Base-by-base conservation (phyloP, 2,329 filamentous ascomycete genomes). In the Nannizziopsis barbatae region DNA sequence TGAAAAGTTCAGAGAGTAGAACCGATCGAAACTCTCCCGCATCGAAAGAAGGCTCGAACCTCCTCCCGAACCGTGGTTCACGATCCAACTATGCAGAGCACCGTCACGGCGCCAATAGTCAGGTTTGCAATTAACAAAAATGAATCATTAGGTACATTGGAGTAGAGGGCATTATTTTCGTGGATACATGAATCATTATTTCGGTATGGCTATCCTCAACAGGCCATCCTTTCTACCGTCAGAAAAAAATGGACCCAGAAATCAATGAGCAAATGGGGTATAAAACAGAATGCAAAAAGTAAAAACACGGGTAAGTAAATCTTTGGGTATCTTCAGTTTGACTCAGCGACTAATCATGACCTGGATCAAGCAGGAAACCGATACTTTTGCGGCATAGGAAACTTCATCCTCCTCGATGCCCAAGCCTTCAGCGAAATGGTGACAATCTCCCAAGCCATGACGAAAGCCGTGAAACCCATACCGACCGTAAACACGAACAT, bases 401-500 rank as follows among this genome's bases (percentile, higher is more conserved):
- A 57, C 38, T 57, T 54, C 50, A 72, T 65, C 50, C 63, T 70
- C 58, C 68, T 70, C 12, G 78, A 66, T 3, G 86, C 87, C 87
- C 87, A 94, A 20, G 88, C 89, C 67, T 95, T 95, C 62, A 95
- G 68, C 20, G 87, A 83, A 51, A 95, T 77, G 9, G 84, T 71
- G 22, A 88, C 60, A 15, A 93, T 76, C 47, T 84, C 76, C 81
- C 86, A 95, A 0, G 88, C 81, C 84, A 95, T 90, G 45, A 94
- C 66, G 44, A 95, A 73, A 1, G 82, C 83, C 1, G 87, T 85
- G 5, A 93, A 63, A 1, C 89, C 90, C 77, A 93, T 84, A 8
- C 81, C 84, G 31, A 95, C 77, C 0, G 87, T 95, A 66, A 95
- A 94, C 52, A 87, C 79, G 65, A 95, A 92, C 88, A 95, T 95